Evolutionary conservation across 441 rosid genomes (phyloP), one percentile per base, ranked within the genome.

Genomic region (Daphne laureola): DNA sequence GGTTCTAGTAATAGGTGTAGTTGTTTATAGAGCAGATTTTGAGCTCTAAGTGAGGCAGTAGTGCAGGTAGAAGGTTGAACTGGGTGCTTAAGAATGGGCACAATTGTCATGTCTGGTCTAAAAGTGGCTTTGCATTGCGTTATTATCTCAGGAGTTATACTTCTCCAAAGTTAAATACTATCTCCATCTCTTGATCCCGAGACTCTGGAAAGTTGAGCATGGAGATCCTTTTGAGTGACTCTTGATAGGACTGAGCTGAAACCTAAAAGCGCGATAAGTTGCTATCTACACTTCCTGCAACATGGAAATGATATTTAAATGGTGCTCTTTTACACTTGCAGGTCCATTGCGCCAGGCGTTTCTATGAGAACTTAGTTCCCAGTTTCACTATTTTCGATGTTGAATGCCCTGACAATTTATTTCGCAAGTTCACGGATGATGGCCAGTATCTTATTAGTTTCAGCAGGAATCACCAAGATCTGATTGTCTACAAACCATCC

Each of bases 321-420:
- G 40, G 38, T 31, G 38, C 38, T 31, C 38, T 13, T 25, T 66
- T 49, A 46, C 44, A 49, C 12, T 65, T 63, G 50, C 90, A 92
- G 98, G 97, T 86, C 52, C 80, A 90, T 63, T 78, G 68, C 57
- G 87, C 84, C 6, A 67, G 99, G 76, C 81, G 63, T 49, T 93
- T 93, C 76, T 90, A 90, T 60, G 97, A 90, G 78, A 87, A 93
- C 72, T 59, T 93, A 59, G 91, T 93, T 42, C 99, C 99, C 7
- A 79, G 83, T 75, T 74, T 25, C 58, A 90, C 97, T 14, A 65
- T 85, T 58, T 87, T 87, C 62, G 99, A 93, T 46, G 77, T 93
- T 35, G 91, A 87, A 50, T 85, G 86, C 62, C 99, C 96, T 0
- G 97, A 93, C 64, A 85, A 83, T 68, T 80, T 83, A 27, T 90